Evolutionary conservation across 805 yeast genomes (phyloP).

Genomic region (Teunomyces funiuensis): DNA sequence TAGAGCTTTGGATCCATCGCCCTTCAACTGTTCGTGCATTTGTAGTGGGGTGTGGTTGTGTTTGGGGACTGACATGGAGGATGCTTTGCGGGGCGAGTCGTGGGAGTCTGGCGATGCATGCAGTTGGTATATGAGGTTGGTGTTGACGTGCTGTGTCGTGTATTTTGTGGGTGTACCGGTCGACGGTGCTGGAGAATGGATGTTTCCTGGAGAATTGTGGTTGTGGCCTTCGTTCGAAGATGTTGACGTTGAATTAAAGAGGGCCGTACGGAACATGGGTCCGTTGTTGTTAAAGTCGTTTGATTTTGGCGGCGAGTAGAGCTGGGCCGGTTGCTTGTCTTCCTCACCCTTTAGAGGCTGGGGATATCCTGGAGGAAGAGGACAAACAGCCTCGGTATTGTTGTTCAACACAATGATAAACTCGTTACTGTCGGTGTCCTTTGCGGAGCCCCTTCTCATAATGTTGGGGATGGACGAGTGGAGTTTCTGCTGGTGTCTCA

Average conservation of each 20-base stretch:
- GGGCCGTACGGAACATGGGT: slow-evolving; percentile 16
- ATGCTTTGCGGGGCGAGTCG: slow-evolving; percentile 4
- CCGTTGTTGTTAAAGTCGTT: slow-evolving; percentile 4
- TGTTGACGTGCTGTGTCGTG: slow-evolving; percentile 8
- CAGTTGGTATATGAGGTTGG: slow-evolving; percentile 2
- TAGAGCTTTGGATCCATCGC: background rate
- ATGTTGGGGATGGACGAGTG: slow-evolving; percentile 57
- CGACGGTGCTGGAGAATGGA: slow-evolving; percentile 8
- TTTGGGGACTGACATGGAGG: slow-evolving; percentile 6
- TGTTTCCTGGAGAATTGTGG: slow-evolving; percentile 24
- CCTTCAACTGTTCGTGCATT: background rate
- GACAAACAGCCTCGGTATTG: slow-evolving; percentile 53
- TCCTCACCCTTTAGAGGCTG: slow-evolving; percentile 4
- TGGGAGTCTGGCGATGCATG: background rate
- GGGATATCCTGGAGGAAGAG: slow-evolving; percentile 30
- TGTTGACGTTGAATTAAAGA: slow-evolving; percentile 9
- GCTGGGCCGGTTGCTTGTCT: slow-evolving; percentile 10
- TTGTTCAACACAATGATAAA: slow-evolving; percentile 53
- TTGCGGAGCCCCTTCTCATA: slow-evolving; percentile 30
- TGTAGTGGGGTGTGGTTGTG: slow-evolving; percentile 8
- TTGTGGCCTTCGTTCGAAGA: slow-evolving; percentile 20
- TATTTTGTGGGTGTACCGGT: slow-evolving; percentile 8
- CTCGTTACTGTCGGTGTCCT: slow-evolving; percentile 41
- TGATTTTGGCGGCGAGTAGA: slow-evolving; percentile 15
- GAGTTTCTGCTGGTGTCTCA: slow-evolving; percentile 92